These are phyloP conservation scores for Rhodotorula kratochvilovae DNA, from an alignment of 768 basidiomycete genomes.

Conservation along the genomic window DNA sequence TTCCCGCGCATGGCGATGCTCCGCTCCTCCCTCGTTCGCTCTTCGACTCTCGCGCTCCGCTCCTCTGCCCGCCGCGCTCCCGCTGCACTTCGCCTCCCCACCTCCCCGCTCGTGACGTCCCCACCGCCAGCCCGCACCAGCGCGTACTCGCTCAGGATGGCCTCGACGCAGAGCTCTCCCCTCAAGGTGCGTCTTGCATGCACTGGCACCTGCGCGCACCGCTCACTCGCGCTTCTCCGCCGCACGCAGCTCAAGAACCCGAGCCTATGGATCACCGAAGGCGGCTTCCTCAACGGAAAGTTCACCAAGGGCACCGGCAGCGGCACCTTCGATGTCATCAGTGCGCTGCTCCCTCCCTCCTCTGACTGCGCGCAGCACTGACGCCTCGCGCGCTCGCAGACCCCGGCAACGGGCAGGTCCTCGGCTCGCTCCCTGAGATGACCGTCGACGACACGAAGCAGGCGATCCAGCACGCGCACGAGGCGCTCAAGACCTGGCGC, in stretches of 20 bases:
- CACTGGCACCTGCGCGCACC: too few species aligned
- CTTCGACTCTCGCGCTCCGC: neutral
- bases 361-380: neutral
- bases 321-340: conserved; percentile 66
- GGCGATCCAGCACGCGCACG: conserved; percentile 75
- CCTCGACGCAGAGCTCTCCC: neutral
- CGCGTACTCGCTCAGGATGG: neutral
- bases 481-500: conserved; percentile 79
- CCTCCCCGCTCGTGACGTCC: neutral
- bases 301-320: conserved; percentile 77
- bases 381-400: conserved; percentile 52
- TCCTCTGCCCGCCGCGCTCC: neutral
- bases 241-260: conserved; percentile 61
- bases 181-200: conserved; percentile 6
- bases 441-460: conserved; percentile 72
- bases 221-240: too few species aligned
- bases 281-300: conserved; percentile 72
- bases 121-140: neutral
- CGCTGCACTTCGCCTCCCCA: neutral
- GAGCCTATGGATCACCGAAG: conserved; percentile 64
- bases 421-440: conserved; percentile 88
- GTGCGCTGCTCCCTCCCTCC: conserved; percentile 49
- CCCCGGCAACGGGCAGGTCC: conserved; percentile 75
- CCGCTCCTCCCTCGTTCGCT: neutral
- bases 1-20: neutral